Evolutionary conservation across 768 basidiomycete genomes (phyloP).

Genomic region (Lyophyllum decastes): DNA sequence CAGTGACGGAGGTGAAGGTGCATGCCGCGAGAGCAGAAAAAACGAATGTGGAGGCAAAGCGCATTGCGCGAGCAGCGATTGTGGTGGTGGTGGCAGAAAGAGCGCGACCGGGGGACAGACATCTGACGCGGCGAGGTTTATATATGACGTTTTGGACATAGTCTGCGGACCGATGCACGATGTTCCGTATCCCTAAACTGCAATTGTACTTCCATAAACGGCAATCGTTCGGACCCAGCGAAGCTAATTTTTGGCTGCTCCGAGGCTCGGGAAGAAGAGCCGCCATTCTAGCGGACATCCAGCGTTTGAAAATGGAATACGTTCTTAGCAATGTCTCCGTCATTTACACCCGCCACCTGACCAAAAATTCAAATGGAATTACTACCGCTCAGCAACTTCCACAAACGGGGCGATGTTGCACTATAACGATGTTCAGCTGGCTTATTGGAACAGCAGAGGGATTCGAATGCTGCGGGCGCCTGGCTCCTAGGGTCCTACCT

Average conservation of each 20-base stretch:
- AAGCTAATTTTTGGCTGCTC: constrained; percentile 4
- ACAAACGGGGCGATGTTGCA: no score
- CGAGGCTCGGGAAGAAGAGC: constrained; percentile 13
- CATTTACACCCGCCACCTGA: no score
- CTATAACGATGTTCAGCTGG: no score
- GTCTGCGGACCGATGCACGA: background rate
- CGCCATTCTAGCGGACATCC: background rate
- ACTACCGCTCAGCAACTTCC: no score
- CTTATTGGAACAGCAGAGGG: no score
- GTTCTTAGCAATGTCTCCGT: no score
- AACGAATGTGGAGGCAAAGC: constrained; percentile 20
- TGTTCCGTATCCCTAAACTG: constrained; percentile 13
- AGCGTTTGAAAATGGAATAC: background rate
- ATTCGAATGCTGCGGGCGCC: no score
- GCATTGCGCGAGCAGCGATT: constrained; percentile 11
- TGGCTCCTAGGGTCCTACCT: no score
- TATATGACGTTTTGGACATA: constrained; percentile 11
- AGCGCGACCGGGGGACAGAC: background rate
- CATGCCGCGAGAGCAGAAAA: constrained; percentile 14
- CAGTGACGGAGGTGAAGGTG: constrained; percentile 10
- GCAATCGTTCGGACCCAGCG: background rate
- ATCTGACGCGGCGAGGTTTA: constrained; percentile 7
- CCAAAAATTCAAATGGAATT: no score
- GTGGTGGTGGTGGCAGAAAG: constrained; percentile 8
- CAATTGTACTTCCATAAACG: constrained; percentile 8